These are phyloP conservation scores for Microglena sp. DNA, from an alignment of 139 green algal species.

Conservation along the genomic window DNA sequence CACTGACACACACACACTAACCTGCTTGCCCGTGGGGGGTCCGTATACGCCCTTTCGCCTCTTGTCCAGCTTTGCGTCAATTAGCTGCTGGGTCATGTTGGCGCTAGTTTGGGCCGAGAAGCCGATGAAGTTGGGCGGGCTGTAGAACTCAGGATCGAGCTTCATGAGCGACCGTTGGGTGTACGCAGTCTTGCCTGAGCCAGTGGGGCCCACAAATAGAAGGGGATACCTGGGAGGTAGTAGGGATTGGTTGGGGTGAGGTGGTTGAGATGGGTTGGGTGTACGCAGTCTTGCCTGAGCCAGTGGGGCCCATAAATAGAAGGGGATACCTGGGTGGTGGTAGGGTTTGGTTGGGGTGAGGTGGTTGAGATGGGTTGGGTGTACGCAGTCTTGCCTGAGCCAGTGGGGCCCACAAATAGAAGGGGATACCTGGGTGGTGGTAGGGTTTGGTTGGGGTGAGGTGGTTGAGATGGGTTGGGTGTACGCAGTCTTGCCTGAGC, in stretches of 20 bases:
- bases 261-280: too few relatives aligned
- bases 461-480: too few relatives aligned
- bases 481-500: constrained; percentile 63
- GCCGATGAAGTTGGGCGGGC: constrained; percentile 42
- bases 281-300: too few relatives aligned
- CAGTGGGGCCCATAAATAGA: constrained; percentile 13
- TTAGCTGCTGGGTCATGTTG: constrained; percentile 60
- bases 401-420: constrained; percentile 8
- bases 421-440: constrained; percentile 16
- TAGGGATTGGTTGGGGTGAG: too few relatives aligned
- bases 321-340: constrained; percentile 18
- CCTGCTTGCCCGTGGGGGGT: constrained; percentile 20
- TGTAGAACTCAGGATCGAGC: constrained; percentile 34
- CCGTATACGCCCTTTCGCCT: constrained; percentile 47
- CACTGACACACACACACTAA: too few relatives aligned
- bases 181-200: constrained; percentile 66
- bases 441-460: too few relatives aligned
- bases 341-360: background rate
- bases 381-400: constrained; percentile 63
- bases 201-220: constrained; percentile 14
- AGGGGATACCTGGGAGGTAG: constrained; percentile 18
- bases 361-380: constrained; percentile 8
- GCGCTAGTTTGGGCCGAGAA: constrained; percentile 60
- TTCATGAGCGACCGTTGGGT: constrained; percentile 28
- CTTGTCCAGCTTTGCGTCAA: constrained; percentile 68